Base-by-base conservation (phyloP, 2,329 filamentous ascomycete genomes). In the Atkinsonella hypoxylon region DNA sequence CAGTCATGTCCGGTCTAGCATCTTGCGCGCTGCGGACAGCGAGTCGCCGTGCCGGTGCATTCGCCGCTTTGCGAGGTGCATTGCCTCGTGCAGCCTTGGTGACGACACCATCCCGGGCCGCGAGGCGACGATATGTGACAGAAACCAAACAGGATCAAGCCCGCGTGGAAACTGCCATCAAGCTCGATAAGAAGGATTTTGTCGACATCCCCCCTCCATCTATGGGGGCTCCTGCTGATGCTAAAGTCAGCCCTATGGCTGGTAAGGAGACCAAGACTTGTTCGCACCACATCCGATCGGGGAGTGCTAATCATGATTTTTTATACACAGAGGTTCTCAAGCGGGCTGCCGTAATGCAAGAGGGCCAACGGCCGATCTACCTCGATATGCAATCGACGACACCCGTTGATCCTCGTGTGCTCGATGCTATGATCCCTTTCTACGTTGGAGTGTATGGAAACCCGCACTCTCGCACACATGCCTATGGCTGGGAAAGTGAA, bases 301-400 rank as follows among this genome's bases (percentile, higher is more conserved):
- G 18, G n/a, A 42, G 13, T 15, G 30, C 42, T 46, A n/a, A 51
- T 11, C 26, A 42, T 4, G 6, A 36, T 2, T 12, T 51, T 20
- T 18, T 5, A 20, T 20, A 22, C 49, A 43, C 53, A 78, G 86
- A 87, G 57, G 84, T 96, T 44, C 74, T 98, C 55, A 94, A 93
- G 73, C 85, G 95, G 67, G 91, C 90, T 9, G 89, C 89, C 12
- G 76, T 95, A 56, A 87, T 97, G 84, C 90, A 95, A 58, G 83
- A 95, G 68, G 93, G 93, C 52, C 84, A 87, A 55, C 78, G 93
- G 53, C 93, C 93, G 39, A 97, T 98, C 64, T 98, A 98, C 62
- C 83, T 98, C 49, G 93, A 98, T 65, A 95, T 95, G 85, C 93
- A 98, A 71, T 89, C 93, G 36, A 98, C 93, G 1, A 98, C 93